Base-by-base conservation (phyloP, 768 basidiomycete species). In the Mycena polygramma region DNA sequence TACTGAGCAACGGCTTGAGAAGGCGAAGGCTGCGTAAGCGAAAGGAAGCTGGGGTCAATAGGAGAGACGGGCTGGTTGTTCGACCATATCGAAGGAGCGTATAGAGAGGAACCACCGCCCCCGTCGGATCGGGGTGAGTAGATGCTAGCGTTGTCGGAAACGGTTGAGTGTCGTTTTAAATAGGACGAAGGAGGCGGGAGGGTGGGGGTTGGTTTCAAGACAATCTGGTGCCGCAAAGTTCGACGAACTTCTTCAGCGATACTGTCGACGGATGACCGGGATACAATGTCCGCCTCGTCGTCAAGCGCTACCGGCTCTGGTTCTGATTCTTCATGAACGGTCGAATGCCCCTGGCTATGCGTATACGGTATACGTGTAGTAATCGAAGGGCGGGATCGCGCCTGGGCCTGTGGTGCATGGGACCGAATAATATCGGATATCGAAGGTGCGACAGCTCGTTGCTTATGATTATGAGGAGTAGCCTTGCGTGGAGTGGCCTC, bases 341-440 rank as follows among this genome's bases (percentile, higher is more conserved):
- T 84, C 35, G 81, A 76, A 79, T 86, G 86, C 22, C 84, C 83
- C 67, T 84, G 81, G 74, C 84, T 88, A 35, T 82, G 84, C 41
- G 83, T 79, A 77, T 87, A 86, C 14, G 89, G 86, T 45, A 86
- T 81, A 49, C 71, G 64, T 85, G 86, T 60, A 72, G 74, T 73
- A 68, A 81, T 81, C n/a, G 86, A 75, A 37, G 85, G 84, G 46
- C 85, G 83, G n/a, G 85, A 80, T 48, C 87, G 86, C 36, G 78
- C 79, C 74, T 88, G 89, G 58, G 82, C 81, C 73, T 87, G 84
- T n/a, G 93, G 92, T 4, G 91, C 90, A 81, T 95, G 90, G 35
- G 88, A 88, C 36, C 92, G 90, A 69, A 96, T 96, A 69, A 96
- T 96, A 66, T 96, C 94, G 48, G 92, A 92, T 77, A 96, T 96